A percentile compares a stretch with the other conserved stretches of the same genome.
Conservation (phyloP, 2,329 filamentous ascomycete species). For the Aspergillus proliferans region DNA sequence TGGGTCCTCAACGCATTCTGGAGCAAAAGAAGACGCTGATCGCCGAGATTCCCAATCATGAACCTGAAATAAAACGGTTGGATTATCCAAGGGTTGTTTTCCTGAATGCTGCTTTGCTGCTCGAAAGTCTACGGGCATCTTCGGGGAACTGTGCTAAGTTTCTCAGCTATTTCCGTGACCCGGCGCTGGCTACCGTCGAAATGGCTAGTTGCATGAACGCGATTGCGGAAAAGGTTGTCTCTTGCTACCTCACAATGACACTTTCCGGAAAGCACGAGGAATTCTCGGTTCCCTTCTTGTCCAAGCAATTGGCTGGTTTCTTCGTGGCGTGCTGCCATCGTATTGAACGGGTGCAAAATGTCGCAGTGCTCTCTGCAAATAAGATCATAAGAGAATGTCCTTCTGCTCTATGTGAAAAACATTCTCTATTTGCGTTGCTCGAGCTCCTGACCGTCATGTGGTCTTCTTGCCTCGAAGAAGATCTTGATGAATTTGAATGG, state of each 20-base stretch:
- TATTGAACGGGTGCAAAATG: conserved; percentile 83
- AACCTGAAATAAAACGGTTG: conserved; percentile 70
- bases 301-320: conserved; percentile 75
- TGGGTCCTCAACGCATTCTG: conserved; percentile 63
- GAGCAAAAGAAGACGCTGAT: conserved; percentile 75
- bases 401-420: conserved; percentile 81
- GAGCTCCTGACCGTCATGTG: conserved; percentile 93
- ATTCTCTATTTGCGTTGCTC: conserved; percentile 84
- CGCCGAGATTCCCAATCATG: conserved; percentile 66
- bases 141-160: conserved; percentile 86
- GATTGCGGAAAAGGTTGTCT: conserved; percentile 63
- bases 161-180: conserved; percentile 89
- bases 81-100: conserved; percentile 91
- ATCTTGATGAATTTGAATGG: conserved; percentile 90
- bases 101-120: conserved; percentile 78
- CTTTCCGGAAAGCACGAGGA: conserved; percentile 63
- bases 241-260: conserved; percentile 71
- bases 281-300: conserved; percentile 89
- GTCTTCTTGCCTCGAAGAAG: conserved; percentile 86
- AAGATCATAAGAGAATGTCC: conserved; percentile 78
- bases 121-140: conserved; percentile 81
- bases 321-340: conserved; percentile 90
- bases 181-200: conserved; percentile 61
- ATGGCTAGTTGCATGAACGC: conserved; percentile 59
- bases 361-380: conserved; percentile 75